These are phyloP conservation scores for Cardamine occulta DNA, from an alignment of 345 rosid genomes.

Conservation along the genomic window DNA sequence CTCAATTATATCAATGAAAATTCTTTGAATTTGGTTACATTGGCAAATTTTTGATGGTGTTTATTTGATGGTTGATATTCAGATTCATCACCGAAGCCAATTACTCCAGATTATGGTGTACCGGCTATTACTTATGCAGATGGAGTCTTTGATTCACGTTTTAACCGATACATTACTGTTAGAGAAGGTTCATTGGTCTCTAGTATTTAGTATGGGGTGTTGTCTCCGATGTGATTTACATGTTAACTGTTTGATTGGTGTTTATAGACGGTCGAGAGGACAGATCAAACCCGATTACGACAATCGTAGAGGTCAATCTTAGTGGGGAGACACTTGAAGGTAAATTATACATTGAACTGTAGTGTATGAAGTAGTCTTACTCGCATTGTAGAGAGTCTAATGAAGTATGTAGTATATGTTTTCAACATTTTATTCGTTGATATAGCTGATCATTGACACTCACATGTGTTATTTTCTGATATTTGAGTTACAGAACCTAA, in stretches of 20 bases:
- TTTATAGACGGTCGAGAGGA: conserved; percentile 68
- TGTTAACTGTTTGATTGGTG: background rate
- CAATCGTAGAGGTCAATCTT: conserved; percentile 58
- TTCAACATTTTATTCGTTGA: background rate
- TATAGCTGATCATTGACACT: conserved; percentile 1
- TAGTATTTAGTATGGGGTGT: conserved; percentile 8
- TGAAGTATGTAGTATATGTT: background rate
- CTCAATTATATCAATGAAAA: background rate
- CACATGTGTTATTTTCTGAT: background rate
- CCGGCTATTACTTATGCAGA: conserved; percentile 77
- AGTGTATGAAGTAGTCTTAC: background rate
- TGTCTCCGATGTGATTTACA: conserved; percentile 3
- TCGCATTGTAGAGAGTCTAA: background rate
- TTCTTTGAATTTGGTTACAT: background rate
- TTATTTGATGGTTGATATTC: conserved; percentile 26
- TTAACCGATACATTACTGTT: conserved; percentile 69
- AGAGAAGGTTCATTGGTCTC: conserved; percentile 66
- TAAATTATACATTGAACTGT: conserved; percentile 29
- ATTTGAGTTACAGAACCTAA: conserved; percentile 63
- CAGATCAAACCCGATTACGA: conserved; percentile 62
- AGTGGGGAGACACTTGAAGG: conserved; percentile 59
- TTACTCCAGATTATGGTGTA: conserved; percentile 82
- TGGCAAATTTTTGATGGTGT: conserved; percentile 22
- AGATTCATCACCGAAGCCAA: conserved; percentile 66
- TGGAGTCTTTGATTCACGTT: conserved; percentile 75